Evolutionary conservation across 2,329 filamentous ascomycete species (phyloP), one percentile per base, ranked within the genome.

Genomic region (Dactylellina parvicollis): DNA sequence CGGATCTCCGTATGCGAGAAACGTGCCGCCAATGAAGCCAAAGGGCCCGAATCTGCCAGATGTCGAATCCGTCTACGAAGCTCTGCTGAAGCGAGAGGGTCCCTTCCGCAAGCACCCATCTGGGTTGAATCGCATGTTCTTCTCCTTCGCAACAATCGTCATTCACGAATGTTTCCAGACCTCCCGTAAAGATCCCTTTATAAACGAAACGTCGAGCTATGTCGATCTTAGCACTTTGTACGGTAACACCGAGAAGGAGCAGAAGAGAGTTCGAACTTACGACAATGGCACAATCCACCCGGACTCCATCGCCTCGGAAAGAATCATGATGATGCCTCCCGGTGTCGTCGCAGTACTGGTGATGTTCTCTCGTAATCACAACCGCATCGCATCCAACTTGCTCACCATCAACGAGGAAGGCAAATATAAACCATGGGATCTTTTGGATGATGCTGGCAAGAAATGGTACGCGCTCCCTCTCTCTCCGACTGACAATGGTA

Each of bases 211-310:
- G 0, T 92, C 89, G 0, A 82, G 92, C 89, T 92, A 92, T 76
- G 84, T 92, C 28, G 90, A 92, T 77, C 82, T 93, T 0, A 85
- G 88, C 0, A 90, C 90, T 0, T 81, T 92, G 4, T 92, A 92
- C 76, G 90, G 90, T 3, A 89, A 86, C 54, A 87, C 86, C 40
- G 83, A 86, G 77, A 81, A 83, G 22, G 87, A 90, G 75, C 89
- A 91, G 77, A 82, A 88, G 52, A 79, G 82, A 74, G 86, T 91
- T 77, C 84, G 89, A 26, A 88, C 87, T 0, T 85, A 86, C 80
- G 84, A 85, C 55, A 57, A 86, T 74, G 89, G 89, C 18, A 88
- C 86, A 76, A 82, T 92, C 74, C 90, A 91, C 80, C 86, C 88
- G 0, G 89, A 92, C 77, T 88, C 86, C 72, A 91, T 91, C 78